Evolutionary conservation across 2,329 filamentous ascomycete species (phyloP).

Genomic region (Fonsecaea erecta): DNA sequence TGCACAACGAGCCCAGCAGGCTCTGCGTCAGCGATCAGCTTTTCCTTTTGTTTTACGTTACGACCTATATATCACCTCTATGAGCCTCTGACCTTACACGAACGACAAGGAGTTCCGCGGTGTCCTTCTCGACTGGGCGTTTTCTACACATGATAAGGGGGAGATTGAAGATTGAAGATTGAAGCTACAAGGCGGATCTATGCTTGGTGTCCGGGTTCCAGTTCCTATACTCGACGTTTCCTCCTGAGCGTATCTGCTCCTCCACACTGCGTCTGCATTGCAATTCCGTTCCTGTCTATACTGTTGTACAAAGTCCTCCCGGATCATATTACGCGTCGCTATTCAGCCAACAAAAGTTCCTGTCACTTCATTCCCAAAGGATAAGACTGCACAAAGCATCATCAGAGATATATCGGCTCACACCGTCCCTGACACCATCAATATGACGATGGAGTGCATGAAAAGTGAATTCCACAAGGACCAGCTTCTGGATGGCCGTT

Average conservation of each 20-base stretch:
- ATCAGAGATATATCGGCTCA: not conserved
- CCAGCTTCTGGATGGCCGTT: slow-evolving; percentile 84
- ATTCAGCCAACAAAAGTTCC: slow-evolving; percentile 18
- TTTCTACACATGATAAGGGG: slow-evolving; percentile 32
- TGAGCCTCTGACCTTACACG: slow-evolving; percentile 38
- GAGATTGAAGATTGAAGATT: slow-evolving; percentile 33
- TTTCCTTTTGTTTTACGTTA: slow-evolving; percentile 35
- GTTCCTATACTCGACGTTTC: slow-evolving; percentile 28
- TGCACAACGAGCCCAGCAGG: slow-evolving; percentile 37
- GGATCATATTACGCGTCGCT: slow-evolving; percentile 20
- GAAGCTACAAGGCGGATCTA: slow-evolving; percentile 33
- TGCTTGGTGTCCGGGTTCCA: slow-evolving; percentile 34
- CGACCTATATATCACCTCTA: slow-evolving; percentile 34
- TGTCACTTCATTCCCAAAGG: slow-evolving; percentile 13
- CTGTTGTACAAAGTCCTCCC: slow-evolving; percentile 33
- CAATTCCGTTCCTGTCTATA: slow-evolving; percentile 33
- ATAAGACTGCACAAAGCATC: slow-evolving; percentile 6
- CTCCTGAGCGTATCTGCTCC: slow-evolving; percentile 26
- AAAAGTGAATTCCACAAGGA: slow-evolving; percentile 78
- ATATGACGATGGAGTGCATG: slow-evolving; percentile 75
- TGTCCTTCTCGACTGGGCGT: slow-evolving; percentile 23
- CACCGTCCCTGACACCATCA: not conserved
- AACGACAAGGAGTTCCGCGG: slow-evolving; percentile 36
- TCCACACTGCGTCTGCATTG: slow-evolving; percentile 19
- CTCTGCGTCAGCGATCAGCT: slow-evolving; percentile 37